A percentile compares a stretch with the other conserved stretches of the same genome.
phyloP scores from a whole-genome alignment of 192 early-diverging fungal species.

The Coemansia guatemalensis region DNA sequence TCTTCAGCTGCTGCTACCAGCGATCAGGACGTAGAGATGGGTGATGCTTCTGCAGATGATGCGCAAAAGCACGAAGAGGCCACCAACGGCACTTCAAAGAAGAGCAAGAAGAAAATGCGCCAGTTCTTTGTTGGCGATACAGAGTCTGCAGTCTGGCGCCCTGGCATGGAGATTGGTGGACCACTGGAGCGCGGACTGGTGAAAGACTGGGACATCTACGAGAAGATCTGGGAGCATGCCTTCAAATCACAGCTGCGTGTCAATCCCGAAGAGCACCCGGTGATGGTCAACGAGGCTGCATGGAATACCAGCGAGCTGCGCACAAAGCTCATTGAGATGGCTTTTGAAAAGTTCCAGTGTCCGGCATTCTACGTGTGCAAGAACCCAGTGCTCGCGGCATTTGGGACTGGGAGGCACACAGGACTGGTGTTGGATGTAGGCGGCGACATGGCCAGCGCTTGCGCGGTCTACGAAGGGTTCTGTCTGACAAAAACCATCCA shows the following conservation, averaged over 20 bases:
- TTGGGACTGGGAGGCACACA: slow-evolving; percentile 83
- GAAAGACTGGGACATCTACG: slow-evolving; percentile 90
- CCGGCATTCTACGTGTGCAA: slow-evolving; percentile 95
- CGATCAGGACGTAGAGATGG: slow-evolving; percentile 33
- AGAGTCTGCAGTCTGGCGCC: slow-evolving; percentile 68
- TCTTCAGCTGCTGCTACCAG: slow-evolving; percentile 1
- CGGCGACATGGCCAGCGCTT: slow-evolving; percentile 80
- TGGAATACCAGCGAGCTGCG: slow-evolving; percentile 86
- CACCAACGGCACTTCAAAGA: not conserved
- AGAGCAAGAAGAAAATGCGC: slow-evolving; percentile 25
- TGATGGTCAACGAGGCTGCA: slow-evolving; percentile 87
- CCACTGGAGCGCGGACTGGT: slow-evolving; percentile 92
- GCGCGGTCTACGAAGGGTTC: slow-evolving; percentile 97
- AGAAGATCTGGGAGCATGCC: slow-evolving; percentile 88
- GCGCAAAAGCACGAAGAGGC: not conserved
- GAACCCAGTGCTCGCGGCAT: slow-evolving; percentile 91
- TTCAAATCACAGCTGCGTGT: slow-evolving; percentile 70
- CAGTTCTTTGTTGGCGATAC: slow-evolving; percentile 72
- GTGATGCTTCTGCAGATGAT: slow-evolving; percentile 1
- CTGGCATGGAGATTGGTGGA: slow-evolving; percentile 77
- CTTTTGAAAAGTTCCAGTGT: slow-evolving; percentile 90
- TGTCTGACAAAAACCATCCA: slow-evolving; percentile 81
- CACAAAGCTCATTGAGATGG: slow-evolving; percentile 86
- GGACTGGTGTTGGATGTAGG: slow-evolving; percentile 94
- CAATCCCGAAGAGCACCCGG: slow-evolving; percentile 82